Base-by-base conservation (phyloP, 768 basidiomycete genomes). In the Tephrocybe sp. region DNA sequence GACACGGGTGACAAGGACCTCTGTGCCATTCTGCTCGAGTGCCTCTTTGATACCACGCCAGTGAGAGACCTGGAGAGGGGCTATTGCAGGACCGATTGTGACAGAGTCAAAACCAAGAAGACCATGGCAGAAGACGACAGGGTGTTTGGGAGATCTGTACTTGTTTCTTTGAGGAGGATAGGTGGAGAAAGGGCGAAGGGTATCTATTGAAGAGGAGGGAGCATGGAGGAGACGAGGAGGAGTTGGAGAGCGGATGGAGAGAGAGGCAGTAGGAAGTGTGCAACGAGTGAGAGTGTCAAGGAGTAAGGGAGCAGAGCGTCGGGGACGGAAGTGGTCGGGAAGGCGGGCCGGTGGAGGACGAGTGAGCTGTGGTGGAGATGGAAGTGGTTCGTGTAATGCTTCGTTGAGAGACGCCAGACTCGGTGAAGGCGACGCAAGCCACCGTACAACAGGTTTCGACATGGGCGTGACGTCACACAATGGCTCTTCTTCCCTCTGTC, bases 21-120 rank as follows among this genome's bases (percentile, higher is more conserved):
- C 88, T 11, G 80, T 80, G 14, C 92, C 95, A 62, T 89, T 93
- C 33, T 87, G 79, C 61, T 95, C 86, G 6, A 99, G 76, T 14
- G 89, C 93, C 64, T 98, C 92, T 62, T 89, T 87, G 56, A 99
- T 96, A 6, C 97, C 97, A 33, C 96, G 81, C 97, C 97, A 99
- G 66, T 99, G 94, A 2, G 87, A 78, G 36, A 99, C 92, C 61
- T 94, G 84, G 14, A 98, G 60, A 4, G 92, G 85, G 11, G 86
- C 84, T 50, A 87, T 89, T 39, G 85, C 71, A 2, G 79, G 84
- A 1, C 89, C 87, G 19, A 92, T 85, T 2, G 83, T 87, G 58
- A 94, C 80, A 0, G 84, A 85, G 64, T 95, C 92, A 56, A 94
- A 95, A 1, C 92, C 92, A 7, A 98, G 77, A 1, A 97, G 78